Evolutionary conservation across 495 filamentous ascomycete genomes (phyloP).

Genomic region (Clohesyomyces aquaticus): DNA sequence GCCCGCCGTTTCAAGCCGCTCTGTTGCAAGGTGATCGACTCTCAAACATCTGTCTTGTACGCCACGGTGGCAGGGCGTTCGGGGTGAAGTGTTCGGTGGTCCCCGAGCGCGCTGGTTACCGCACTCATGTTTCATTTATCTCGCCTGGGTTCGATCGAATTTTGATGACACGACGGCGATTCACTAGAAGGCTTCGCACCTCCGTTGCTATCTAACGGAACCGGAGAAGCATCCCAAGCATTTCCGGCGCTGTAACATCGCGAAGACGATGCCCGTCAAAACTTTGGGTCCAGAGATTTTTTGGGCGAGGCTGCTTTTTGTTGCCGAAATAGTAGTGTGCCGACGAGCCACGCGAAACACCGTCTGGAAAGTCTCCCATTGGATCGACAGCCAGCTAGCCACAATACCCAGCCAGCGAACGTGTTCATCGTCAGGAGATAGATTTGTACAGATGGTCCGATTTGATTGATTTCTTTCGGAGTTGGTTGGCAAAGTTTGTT

Average conservation of each 20-base stretch:
- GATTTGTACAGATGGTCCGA: not conserved
- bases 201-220: not conserved
- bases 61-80: not conserved
- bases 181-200: not conserved
- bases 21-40: constrained; percentile 27
- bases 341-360: not conserved
- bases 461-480: not conserved
- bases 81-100: not conserved
- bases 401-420: too few species aligned
- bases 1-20: constrained; percentile 5
- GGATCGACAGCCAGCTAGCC: not conserved
- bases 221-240: not conserved
- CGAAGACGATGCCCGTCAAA: not conserved
- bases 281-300: not conserved
- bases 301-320: not conserved
- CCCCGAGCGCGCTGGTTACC: not conserved
- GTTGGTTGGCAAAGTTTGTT: not conserved
- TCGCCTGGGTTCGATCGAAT: not conserved
- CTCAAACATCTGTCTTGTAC: constrained; percentile 24
- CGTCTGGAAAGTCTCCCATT: not conserved
- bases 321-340: not conserved
- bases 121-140: not conserved
- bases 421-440: too few species aligned
- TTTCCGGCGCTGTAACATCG: not conserved
- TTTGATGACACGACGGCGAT: not conserved